A percentile compares a stretch with the other conserved stretches of the same genome.
Evolutionary conservation across 75 land plant genomes (phyloP).

Genomic region (Pseudotsuga menziesii): DNA sequence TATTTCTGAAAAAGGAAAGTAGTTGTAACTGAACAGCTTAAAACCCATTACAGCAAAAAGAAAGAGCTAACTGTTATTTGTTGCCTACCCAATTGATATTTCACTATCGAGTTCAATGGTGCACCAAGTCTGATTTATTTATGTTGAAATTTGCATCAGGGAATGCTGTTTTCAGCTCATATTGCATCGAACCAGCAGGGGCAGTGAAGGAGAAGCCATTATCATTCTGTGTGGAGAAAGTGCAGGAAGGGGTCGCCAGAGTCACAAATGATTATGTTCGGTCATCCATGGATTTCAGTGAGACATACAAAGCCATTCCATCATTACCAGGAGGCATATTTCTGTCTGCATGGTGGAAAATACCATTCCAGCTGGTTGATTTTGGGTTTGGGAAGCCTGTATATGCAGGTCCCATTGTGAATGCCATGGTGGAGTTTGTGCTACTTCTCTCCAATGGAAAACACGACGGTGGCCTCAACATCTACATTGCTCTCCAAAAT

Average conservation of each 20-base stretch:
- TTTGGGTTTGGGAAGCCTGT: slow-evolving; percentile 40
- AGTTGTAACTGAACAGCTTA: no score
- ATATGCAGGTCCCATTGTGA: slow-evolving; percentile 35
- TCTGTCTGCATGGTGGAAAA: slow-evolving; percentile 45
- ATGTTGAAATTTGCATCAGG: slow-evolving; percentile 9
- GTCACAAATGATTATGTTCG: slow-evolving; percentile 10
- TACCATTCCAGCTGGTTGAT: slow-evolving; percentile 33
- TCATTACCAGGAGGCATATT: slow-evolving; percentile 28
- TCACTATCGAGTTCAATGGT: no score
- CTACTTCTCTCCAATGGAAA: slow-evolving; percentile 34
- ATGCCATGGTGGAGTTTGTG: slow-evolving; percentile 26
- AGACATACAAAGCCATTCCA: slow-evolving; percentile 30
- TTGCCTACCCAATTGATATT: no score
- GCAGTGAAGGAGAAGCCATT: slow-evolving; percentile 6
- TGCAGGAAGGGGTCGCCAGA: slow-evolving; percentile 5
- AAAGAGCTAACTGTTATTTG: no score
- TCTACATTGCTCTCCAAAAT: slow-evolving; percentile 24
- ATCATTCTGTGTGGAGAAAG: not conserved
- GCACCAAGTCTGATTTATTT: not conserved
- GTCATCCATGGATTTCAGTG: slow-evolving; percentile 29
- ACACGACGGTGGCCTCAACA: slow-evolving; percentile 26
- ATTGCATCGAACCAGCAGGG: not conserved
- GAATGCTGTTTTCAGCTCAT: slow-evolving; percentile 8
- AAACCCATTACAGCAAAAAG: no score
- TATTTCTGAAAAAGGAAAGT: no score